Conservation (phyloP, 306 rosid species). For the peach (Prunus persica) region DNA sequence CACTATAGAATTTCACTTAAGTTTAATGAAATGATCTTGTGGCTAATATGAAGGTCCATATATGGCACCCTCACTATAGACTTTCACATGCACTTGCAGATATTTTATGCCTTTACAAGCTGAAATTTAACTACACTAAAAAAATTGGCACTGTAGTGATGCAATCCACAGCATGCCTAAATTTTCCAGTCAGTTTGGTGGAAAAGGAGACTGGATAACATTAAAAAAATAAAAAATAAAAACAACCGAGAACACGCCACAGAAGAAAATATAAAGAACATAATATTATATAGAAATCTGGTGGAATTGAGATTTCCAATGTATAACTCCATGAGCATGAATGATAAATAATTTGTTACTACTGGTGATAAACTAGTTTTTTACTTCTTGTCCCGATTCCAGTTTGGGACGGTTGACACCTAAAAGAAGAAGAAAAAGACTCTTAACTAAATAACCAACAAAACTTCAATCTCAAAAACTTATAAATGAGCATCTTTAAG, state of each 20-base stretch:
- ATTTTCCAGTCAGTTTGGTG: not conserved
- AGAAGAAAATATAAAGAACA: not conserved
- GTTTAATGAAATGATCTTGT: too few species aligned
- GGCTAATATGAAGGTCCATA: too few species aligned
- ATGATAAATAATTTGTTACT: not conserved
- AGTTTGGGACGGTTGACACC: not conserved
- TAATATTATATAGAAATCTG: not conserved
- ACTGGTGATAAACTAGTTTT: not conserved
- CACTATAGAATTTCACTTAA: too few species aligned
- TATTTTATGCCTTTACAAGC: constrained; percentile 17
- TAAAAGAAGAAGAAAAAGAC: not conserved
- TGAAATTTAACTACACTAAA: not conserved
- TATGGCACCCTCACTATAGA: not conserved
- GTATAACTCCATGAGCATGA: not conserved
- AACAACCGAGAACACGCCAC: not conserved
- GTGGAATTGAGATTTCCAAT: not conserved
- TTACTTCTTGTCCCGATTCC: not conserved
- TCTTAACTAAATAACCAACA: not conserved
- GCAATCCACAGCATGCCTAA: not conserved
- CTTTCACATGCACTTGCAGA: too few species aligned
- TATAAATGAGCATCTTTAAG: not conserved
- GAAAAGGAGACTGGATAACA: not conserved
- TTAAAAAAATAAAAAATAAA: not conserved
- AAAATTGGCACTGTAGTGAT: not conserved
- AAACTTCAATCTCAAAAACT: not conserved